Conservation (phyloP, 495 filamentous ascomycete genomes). For the Zalerion maritima region DNA sequence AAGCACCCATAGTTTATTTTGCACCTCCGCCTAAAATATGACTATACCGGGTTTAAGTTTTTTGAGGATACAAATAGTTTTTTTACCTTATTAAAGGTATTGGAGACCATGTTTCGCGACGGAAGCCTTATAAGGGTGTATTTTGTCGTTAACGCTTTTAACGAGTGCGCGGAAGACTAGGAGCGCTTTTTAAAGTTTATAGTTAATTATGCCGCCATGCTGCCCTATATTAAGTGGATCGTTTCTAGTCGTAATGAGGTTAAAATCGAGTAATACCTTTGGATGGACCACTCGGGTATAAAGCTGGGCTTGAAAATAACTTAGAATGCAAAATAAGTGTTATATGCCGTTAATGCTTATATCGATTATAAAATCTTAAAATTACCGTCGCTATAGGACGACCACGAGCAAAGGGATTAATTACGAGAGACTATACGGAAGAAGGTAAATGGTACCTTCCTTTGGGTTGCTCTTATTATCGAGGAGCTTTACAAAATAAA, state of each 20-base stretch:
- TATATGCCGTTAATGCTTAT: slow-evolving; percentile 11
- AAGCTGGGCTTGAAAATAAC: no score
- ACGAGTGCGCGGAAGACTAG: slow-evolving; percentile 5
- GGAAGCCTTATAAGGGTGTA: slow-evolving; percentile 13
- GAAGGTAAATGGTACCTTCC: slow-evolving; percentile 22
- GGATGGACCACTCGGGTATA: no score
- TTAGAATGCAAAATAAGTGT: slow-evolving; percentile 5
- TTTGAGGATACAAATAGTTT: slow-evolving; percentile 24
- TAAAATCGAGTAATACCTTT: no score
- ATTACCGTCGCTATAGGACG: no score
- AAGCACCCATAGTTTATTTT: no score
- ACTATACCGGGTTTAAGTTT: slow-evolving; percentile 10
- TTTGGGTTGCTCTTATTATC: slow-evolving; percentile 19
- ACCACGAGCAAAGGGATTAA: no score
- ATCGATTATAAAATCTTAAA: slow-evolving; percentile 22
- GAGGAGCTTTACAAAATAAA: slow-evolving; percentile 5
- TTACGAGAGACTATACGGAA: no score
- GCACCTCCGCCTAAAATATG: no score
- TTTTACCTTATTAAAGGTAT: slow-evolving; percentile 15
- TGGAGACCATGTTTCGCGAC: slow-evolving; percentile 23
- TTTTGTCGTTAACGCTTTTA: slow-evolving; percentile 22
- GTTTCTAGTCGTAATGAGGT: slow-evolving; percentile 18
- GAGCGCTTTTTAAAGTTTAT: slow-evolving; percentile 7
- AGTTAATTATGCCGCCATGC: slow-evolving; percentile 6
- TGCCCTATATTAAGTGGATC: slow-evolving; percentile 22